Evolutionary conservation across 2,329 filamentous ascomycete species (phyloP), one percentile per base, ranked within the genome.

Genomic region (Xenosphaeropsis pyriputrescens): DNA sequence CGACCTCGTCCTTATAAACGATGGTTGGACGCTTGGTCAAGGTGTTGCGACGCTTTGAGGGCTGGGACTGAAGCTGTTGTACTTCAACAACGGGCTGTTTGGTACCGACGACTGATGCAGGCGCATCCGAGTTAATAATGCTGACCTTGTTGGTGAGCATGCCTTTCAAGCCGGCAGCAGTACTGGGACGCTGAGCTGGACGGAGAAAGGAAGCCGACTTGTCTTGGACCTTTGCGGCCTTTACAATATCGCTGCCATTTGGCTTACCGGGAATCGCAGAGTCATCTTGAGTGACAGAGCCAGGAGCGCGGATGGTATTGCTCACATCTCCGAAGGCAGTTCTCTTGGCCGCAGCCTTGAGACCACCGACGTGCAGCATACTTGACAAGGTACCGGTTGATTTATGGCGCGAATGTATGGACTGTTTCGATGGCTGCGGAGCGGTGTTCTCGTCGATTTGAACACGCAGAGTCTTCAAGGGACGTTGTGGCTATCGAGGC

Each of bases 311-410:
- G 29, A 54, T 38, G 0, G 69, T 76, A 52, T 88, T 89, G 65
- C 82, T 91, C 43, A 91, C 71, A 55, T 93, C 86, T 36, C 74
- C 82, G 58, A 93, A 86, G 11, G 76, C 84, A 44, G 78, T 76
- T 47, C 86, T 77, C 63, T 88, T 91, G 39, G 77, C 67, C 40
- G 72, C 67, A 38, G 68, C 68, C 57, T 79, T 84, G 45, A 78
- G 59, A 30, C 64, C 67, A 41, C 63, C 67, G 36, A 64, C 67
- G 43, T 68, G 63, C 43, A 68, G 55, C 47, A 65, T 65, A 34
- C 46, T 47, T 53, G 64, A 50, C 61, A 83, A 47, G 68, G 70
- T 59, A 60, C 79, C 58, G 57, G 75, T 77, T 7, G 86, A 93
- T 60, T 93, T 93, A 62, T 85, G 79, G 45, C 81, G 79, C 50